These are phyloP conservation scores for Mycena amicta DNA, from an alignment of 768 basidiomycete species.

Conservation along the genomic window DNA sequence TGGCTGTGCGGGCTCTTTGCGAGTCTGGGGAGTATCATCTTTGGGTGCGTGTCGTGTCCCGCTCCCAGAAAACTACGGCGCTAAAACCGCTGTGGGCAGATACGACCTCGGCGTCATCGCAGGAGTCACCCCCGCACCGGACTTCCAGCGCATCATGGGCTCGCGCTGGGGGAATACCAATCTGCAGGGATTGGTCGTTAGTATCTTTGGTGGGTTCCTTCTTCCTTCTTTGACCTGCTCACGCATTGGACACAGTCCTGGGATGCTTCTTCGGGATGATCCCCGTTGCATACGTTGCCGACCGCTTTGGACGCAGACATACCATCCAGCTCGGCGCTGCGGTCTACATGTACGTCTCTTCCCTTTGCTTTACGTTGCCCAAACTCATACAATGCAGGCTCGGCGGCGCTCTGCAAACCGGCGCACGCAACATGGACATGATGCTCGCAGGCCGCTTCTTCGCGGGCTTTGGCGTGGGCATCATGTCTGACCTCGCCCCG, in stretches of 20 bases:
- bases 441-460: conserved; percentile 56
- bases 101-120: conserved; percentile 57
- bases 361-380: neutral
- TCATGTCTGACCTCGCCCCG: conserved; percentile 52
- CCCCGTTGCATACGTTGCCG: conserved; percentile 44
- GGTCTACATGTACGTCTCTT: conserved; percentile 38
- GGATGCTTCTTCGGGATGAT: conserved; percentile 50
- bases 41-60: conserved; percentile 30
- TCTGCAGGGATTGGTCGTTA: conserved; percentile 41
- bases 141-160: conserved; percentile 44
- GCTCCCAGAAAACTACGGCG: neutral
- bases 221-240: neutral
- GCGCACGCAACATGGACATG: conserved; percentile 46
- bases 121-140: conserved; percentile 42
- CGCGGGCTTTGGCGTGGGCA: conserved; percentile 49
- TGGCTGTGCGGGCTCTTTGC: conserved; percentile 57
- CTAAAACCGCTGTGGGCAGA: conserved; percentile 3
- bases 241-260: conserved; percentile 30
- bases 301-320: conserved; percentile 38
- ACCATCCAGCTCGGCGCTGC: conserved; percentile 44
- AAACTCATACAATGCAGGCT: conserved; percentile 28
- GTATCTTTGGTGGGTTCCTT: conserved; percentile 40
- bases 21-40: conserved; percentile 48
- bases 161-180: conserved; percentile 36
- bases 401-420: conserved; percentile 50